Base-by-base conservation (phyloP, 805 yeast genomes). In the Ogataea philodendri region DNA sequence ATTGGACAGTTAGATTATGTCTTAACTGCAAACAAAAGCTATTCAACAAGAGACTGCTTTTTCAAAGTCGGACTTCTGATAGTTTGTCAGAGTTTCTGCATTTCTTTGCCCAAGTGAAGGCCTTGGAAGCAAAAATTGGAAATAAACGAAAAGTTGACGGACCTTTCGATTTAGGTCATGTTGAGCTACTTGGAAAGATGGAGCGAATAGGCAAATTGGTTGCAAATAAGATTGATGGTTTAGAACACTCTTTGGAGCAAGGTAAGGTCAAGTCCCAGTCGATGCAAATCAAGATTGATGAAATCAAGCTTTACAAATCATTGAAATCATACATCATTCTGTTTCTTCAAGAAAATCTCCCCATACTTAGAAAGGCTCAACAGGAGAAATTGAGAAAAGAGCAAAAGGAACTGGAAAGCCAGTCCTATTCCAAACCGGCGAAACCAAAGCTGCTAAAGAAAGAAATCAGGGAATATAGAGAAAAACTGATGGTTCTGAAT, bases 401-500 rank as follows among this genome's bases (percentile, higher is more conserved):
- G 20, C 44, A 38, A 14, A 46, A 39, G 14, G 31, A 29, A 9
- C 18, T 37, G 17, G 23, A 29, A 23, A 21, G 19, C 9, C 21
- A 32, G n/a, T 22, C 28, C 2, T 16, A 18, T 9, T 24, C 16
- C 17, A 18, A 14, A 9, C 22, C 17, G 2, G 32, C 20, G 5
- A 63, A 66, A 3, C 33, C 33, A 5, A 57, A 57, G 17, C 50
- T 72, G 2, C 69, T 79, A 4, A 69, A 73, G 48, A 62, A 59
- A 32, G 72, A 79, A 44, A 72, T 83, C 7, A 67, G 88, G 26
- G 69, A 69, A 32, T 60, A 69, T 17, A 62, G 93, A 29, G 90
- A 87, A 46, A 81, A 82, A 45, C 61, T 89, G 39, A 84, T 89
- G 82, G 96, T 90, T 8, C 61, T 87, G 52, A 81, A 81, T 42